Percentiles rank a stretch among this genome's conserved stretches.
phyloP scores from a whole-genome alignment of 371 early-diverging fungal species.

The Lichtheimia ornata region DNA sequence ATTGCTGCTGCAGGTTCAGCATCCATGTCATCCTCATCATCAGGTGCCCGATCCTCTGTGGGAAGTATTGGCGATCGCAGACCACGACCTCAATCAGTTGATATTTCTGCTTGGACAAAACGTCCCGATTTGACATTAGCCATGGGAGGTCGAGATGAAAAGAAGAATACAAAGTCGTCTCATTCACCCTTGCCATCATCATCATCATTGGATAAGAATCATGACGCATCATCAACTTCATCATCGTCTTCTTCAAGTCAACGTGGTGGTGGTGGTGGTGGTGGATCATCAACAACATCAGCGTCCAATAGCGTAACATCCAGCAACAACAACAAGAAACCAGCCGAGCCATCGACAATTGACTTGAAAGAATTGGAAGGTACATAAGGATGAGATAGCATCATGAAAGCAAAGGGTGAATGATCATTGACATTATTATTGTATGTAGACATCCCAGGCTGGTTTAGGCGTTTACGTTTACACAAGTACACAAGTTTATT shows the following conservation, averaged over 20 bases:
- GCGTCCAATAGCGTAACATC: slow-evolving; percentile 11
- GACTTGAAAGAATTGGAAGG: slow-evolving; percentile 75
- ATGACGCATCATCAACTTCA: no score
- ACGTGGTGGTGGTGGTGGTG: no score
- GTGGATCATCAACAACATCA: slow-evolving; percentile 13
- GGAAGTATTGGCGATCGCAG: slow-evolving; percentile 4
- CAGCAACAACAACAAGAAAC: slow-evolving; percentile 57
- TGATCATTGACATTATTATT: no score
- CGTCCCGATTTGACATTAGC: slow-evolving; percentile 41
- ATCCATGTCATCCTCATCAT: slow-evolving; percentile 5
- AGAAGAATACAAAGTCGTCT: neutral
- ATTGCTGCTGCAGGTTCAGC: neutral
- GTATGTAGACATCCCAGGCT: slow-evolving; percentile 79
- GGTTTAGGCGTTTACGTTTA: slow-evolving; percentile 86
- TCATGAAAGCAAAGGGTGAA: neutral
- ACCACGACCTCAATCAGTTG: slow-evolving; percentile 63
- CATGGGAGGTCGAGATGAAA: slow-evolving; percentile 23
- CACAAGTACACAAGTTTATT: slow-evolving; percentile 93
- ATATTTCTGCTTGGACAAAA: slow-evolving; percentile 38
- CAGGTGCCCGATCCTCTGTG: neutral
- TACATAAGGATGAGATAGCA: slow-evolving; percentile 19
- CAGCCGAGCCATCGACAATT: slow-evolving; percentile 64
- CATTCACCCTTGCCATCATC: neutral
- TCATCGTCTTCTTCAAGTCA: slow-evolving; percentile 2
- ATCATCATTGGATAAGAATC: no score